Evolutionary conservation across 139 green algal genomes (phyloP), one percentile per base, ranked within the genome.

Genomic region (Astrephomene gubernaculifera): DNA sequence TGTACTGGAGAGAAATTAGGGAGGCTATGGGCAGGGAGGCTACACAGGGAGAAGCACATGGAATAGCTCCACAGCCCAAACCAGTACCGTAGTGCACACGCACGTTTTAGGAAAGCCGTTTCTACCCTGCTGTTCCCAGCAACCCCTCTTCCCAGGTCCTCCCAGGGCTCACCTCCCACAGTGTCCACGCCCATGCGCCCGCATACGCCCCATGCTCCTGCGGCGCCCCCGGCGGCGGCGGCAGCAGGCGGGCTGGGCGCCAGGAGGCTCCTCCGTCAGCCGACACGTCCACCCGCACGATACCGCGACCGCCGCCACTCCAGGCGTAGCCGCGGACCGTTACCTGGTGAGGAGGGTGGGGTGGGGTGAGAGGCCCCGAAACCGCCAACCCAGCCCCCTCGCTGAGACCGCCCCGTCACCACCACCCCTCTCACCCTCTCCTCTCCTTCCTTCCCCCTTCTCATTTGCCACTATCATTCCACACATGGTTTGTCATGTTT

Each of bases 261-360:
- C 96, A 98, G 1, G 90, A 95, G 65, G 90, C 86, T 41, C 96
- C 96, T 21, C 90, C 93, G 71, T 98, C 96, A 0, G 81, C 81
- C 0, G 92, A 95, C 24, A 98, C 95, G 80, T 98, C 96, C 35
- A 98, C 95, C 0, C 96, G 87, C 31, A 96, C 89, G 67, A 98
- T 92, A 79, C 90, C 89, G 5, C 94, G 88, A 6, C 95, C 96
- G 35, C 95, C 95, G 38, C 96, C 95, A 31, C 89, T 94, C 89
- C 87, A 96, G 0, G 96, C 95, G 83, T 95, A 98, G 21, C 96
- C 95, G 57, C 89, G 90, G 19, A 96, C 86, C 43, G 81, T 81
- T 7, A 86, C 31, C 82, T 72, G 79, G 3, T 31, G 45, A n/a
- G 33, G 25, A 44, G 4, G 7, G 33, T 1, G n/a, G 44, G 29